A percentile compares a stretch with the other conserved stretches of the same genome.
Conservation (phyloP, 83 land plant genomes). For the Thuja plicata region DNA sequence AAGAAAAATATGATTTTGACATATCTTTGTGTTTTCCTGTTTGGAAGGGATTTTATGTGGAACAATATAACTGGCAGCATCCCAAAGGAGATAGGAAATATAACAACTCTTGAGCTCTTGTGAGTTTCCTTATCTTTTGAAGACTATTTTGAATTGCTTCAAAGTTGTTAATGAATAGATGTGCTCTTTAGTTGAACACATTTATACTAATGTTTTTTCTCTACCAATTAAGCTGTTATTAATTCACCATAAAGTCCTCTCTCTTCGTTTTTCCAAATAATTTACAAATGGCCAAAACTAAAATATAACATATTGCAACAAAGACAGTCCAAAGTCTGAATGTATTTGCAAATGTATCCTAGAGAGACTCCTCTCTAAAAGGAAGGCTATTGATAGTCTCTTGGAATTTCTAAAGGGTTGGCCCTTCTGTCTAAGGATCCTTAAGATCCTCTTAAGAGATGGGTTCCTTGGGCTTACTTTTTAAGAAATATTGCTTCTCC, state of each 20-base stretch:
- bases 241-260: neutral
- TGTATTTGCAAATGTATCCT: neutral
- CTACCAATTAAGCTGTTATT: neutral
- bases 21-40: slow-evolving; percentile 12
- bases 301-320: neutral
- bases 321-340: neutral
- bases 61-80: slow-evolving; percentile 57
- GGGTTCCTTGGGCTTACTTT: no score
- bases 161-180: neutral
- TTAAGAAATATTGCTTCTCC: no score
- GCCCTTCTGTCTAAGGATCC: no score
- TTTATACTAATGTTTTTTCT: neutral
- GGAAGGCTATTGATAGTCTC: no score
- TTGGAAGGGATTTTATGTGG: slow-evolving; percentile 73
- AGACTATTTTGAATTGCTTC: neutral
- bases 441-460: no score
- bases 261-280: neutral
- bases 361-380: no score
- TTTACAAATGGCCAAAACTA: neutral
- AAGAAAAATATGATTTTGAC: slow-evolving; percentile 2
- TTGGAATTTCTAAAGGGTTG: no score
- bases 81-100: slow-evolving; percentile 73
- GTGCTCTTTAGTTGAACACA: neutral
- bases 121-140: slow-evolving; percentile 25
- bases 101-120: slow-evolving; percentile 46